Evolutionary conservation across 352 stramenopile species (phyloP).

Genomic region (Pythium guiyangense): DNA sequence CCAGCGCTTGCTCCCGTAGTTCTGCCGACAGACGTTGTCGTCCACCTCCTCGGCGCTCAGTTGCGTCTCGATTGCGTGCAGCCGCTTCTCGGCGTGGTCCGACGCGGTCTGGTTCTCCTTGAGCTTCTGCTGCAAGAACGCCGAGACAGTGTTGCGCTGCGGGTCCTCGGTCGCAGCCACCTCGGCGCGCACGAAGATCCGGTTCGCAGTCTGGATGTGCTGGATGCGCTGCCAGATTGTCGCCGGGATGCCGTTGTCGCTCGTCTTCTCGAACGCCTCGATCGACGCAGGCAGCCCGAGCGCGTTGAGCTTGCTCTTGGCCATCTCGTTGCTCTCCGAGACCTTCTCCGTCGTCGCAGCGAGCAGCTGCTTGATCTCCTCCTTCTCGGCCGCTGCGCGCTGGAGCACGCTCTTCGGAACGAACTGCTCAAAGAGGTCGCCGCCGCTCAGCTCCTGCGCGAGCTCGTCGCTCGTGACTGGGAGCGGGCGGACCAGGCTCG

Average conservation of each 20-base stretch:
- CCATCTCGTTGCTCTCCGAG: conserved; percentile 38
- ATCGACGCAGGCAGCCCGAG: conserved; percentile 72
- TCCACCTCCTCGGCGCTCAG: conserved; percentile 59
- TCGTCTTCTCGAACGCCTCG: conserved; percentile 69
- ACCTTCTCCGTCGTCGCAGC: conserved; percentile 34
- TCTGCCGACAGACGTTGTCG: conserved; percentile 62
- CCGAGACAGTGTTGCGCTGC: conserved; percentile 20
- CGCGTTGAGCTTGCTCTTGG: conserved; percentile 45
- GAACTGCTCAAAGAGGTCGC: conserved; percentile 71
- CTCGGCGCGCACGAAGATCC: conserved; percentile 14
- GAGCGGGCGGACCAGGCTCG: conserved; percentile 62
- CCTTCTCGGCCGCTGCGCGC: conserved; percentile 38
- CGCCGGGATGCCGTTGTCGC: conserved; percentile 46
- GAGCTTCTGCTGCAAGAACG: conserved; percentile 44
- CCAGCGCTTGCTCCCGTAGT: conserved; percentile 62
- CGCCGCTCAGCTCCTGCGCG: conserved; percentile 39
- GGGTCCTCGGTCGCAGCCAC: neutral
- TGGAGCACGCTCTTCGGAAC: conserved; percentile 51
- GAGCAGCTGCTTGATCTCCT: conserved; percentile 45
- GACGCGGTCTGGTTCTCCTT: conserved; percentile 48
- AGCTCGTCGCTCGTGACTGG: conserved; percentile 44
- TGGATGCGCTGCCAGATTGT: conserved; percentile 55
- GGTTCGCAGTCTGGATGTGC: conserved; percentile 31
- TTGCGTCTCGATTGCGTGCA: conserved; percentile 43
- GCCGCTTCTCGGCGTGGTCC: conserved; percentile 49